phyloP scores from a whole-genome alignment of 2,329 filamentous ascomycete species.

The Allantophomopsis lycopodina region DNA sequence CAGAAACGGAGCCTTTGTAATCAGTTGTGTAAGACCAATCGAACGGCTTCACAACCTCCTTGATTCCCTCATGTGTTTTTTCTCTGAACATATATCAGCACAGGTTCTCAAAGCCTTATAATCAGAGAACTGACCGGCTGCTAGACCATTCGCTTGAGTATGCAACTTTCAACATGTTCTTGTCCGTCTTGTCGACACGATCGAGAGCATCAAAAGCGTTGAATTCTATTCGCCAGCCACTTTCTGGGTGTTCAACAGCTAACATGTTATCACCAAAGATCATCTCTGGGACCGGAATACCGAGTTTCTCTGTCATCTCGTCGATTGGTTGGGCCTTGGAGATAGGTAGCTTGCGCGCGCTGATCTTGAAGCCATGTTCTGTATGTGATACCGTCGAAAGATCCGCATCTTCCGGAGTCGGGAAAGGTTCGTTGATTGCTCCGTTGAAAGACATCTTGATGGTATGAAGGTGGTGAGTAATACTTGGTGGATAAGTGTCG shows the following conservation, averaged over 20 bases:
- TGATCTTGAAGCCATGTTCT: conserved; percentile 59
- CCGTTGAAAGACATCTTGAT: conserved; percentile 17
- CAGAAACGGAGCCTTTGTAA: conserved; percentile 49
- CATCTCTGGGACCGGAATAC: conserved; percentile 92
- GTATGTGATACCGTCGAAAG: conserved; percentile 40
- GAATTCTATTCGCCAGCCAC: conserved; percentile 71
- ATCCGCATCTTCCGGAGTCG: conserved; percentile 32
- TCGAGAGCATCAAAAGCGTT: conserved; percentile 80
- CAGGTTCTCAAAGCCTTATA: no score
- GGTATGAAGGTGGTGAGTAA: no score
- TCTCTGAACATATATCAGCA: conserved; percentile 33
- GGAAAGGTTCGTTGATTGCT: conserved; percentile 35
- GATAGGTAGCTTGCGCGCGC: conserved; percentile 84
- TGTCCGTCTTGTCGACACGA: conserved; percentile 84
- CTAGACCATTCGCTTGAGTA: conserved; percentile 78
- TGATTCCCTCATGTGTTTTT: conserved; percentile 73
- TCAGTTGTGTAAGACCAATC: conserved; percentile 96
- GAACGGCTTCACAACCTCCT: conserved; percentile 88
- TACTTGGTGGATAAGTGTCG: no score
- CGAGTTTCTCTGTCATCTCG: conserved; percentile 61
- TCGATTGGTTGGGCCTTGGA: conserved; percentile 87
- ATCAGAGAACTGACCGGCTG: conserved; percentile 17
- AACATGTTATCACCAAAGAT: conserved; percentile 96
- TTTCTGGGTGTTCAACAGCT: conserved; percentile 55
- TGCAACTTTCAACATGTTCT: conserved; percentile 82